Base-by-base conservation (phyloP, 768 basidiomycete species). In the Mycena belliarum region DNA sequence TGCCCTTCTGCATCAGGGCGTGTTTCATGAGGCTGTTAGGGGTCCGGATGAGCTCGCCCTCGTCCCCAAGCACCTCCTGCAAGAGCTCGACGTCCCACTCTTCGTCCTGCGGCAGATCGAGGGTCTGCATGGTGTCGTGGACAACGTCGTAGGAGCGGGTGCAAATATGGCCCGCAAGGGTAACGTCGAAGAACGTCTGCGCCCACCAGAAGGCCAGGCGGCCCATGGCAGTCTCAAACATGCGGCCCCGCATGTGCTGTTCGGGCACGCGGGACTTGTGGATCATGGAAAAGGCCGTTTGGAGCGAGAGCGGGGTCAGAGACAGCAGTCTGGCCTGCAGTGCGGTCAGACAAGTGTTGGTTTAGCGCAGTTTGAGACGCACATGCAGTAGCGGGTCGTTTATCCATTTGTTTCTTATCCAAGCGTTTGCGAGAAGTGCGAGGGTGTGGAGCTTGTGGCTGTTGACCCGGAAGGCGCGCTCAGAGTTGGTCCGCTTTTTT, bases 21-120 rank as follows among this genome's bases (percentile, higher is more conserved):
- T 95, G 93, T 69, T 97, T 98, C 91, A 95, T 95, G 37, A 98
- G 78, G 62, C 92, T 94, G 68, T 95, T 95, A 15, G 80, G 76
- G 49, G 86, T 87, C 44, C 87, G 80, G 26, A 97, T 83, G 3
- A 77, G 67, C 71, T 96, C 95, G 35, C 80, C 79, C 11, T 84
- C 85, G 25, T 82, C 73, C 38, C 67, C 56, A 18, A 68, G 60
- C 26, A 64, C 59, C 35, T 79, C 76, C 57, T 82, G 73, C 14
- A 84, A 72, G 26, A 73, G 70, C 60, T 83, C 77, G 26, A 75
- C 63, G 49, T 79, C 75, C 26, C 77, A 64, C 5, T 63, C 21
- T 21, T 73, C 72, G 48, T 68, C 66, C 57, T 44, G 49, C 25
- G 44, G 20, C 21, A 45, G 32, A 14, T 44, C 46, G 18, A 18